Conservation (phyloP, 1,284 basidiomycete species). For the Cronartium quercuum region DNA sequence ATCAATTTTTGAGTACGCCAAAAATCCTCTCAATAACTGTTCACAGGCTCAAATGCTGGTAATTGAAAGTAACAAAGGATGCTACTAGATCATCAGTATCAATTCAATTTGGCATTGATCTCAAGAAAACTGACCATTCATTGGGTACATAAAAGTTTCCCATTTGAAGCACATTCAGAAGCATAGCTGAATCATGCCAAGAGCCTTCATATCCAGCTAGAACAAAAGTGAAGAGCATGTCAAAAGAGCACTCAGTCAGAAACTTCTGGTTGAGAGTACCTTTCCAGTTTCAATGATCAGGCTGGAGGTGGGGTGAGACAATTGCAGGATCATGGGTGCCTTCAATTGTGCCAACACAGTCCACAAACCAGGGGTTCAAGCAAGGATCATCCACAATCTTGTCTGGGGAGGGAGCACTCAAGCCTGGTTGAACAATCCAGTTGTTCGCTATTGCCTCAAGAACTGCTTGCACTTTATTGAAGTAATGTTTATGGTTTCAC, state of each 20-base stretch:
- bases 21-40: no score
- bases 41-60: no score
- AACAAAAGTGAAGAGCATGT: slow-evolving; percentile 48
- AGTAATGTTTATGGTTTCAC: not conserved
- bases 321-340: slow-evolving; percentile 46
- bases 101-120: no score
- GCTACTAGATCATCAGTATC: no score
- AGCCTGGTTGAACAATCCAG: not conserved
- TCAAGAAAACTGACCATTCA: not conserved
- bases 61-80: no score
- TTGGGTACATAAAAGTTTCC: not conserved
- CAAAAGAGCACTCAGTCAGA: slow-evolving; percentile 47
- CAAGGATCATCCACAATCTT: not conserved
- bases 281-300: slow-evolving; percentile 46
- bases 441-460: not conserved
- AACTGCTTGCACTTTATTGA: not conserved
- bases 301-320: slow-evolving; percentile 40
- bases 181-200: slow-evolving; percentile 45
- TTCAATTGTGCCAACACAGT: slow-evolving; percentile 48
- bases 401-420: not conserved
- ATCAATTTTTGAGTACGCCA: no score
- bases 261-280: slow-evolving; percentile 47
- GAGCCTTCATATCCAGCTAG: slow-evolving; percentile 51
- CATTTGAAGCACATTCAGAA: slow-evolving; percentile 46
- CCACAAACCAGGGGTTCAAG: slow-evolving; percentile 45